Evolutionary conservation across 441 rosid genomes (phyloP).

Genomic region (Raphanus hybrid): DNA sequence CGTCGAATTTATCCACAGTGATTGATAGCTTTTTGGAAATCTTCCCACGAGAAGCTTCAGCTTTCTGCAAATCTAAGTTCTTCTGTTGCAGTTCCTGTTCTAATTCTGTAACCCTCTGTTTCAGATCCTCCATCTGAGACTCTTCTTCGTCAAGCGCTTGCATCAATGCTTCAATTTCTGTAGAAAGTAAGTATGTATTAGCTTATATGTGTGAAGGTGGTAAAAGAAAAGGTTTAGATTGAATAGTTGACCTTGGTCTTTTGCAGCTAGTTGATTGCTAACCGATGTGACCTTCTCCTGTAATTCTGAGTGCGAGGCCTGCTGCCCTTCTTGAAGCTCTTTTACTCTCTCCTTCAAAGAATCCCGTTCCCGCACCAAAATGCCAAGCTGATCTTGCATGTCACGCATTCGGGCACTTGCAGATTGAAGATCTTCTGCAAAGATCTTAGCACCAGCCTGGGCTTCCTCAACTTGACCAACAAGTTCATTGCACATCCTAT

Average conservation of each 20-base stretch:
- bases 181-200: constrained; percentile 29
- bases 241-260: constrained; percentile 80
- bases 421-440: constrained; percentile 73
- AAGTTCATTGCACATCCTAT: constrained; percentile 84
- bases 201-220: constrained; percentile 5
- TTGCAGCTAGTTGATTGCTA: constrained; percentile 66
- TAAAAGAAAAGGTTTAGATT: constrained; percentile 34
- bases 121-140: constrained; percentile 89
- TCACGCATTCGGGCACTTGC: constrained; percentile 56
- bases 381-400: constrained; percentile 65
- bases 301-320: constrained; percentile 49
- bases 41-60: constrained; percentile 88
- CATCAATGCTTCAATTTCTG: constrained; percentile 96
- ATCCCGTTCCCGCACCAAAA: constrained; percentile 55
- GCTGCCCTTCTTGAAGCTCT: constrained; percentile 71
- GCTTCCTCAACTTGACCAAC: constrained; percentile 95
- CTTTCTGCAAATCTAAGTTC: constrained; percentile 70
- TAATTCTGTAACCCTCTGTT: constrained; percentile 65
- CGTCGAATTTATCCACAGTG: constrained; percentile 91
- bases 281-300: constrained; percentile 65
- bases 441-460: constrained; percentile 72
- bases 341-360: constrained; percentile 61
- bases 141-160: constrained; percentile 99
- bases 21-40: constrained; percentile 82
- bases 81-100: constrained; percentile 72